Percentiles rank a stretch among this genome's conserved stretches.
phyloP scores from a whole-genome alignment of 441 rosid species.

The Daphne laureola region DNA sequence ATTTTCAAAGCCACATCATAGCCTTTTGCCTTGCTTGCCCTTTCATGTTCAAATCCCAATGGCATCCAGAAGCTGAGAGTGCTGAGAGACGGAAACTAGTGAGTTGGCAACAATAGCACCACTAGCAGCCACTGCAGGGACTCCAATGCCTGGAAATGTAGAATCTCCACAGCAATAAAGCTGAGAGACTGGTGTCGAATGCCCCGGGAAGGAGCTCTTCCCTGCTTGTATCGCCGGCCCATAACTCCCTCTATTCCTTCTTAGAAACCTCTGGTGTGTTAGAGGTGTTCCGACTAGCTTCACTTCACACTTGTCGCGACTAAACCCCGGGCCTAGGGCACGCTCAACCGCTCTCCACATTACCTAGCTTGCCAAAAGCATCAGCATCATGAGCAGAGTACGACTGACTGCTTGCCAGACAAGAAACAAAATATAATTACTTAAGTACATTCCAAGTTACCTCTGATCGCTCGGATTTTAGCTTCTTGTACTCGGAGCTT shows the following conservation, averaged over 20 bases:
- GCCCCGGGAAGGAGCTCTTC: slow-evolving; percentile 71
- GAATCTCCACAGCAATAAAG: slow-evolving; percentile 90
- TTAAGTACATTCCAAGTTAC: slow-evolving; percentile 19
- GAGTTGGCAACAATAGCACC: slow-evolving; percentile 67
- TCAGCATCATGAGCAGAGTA: not conserved
- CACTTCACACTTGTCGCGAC: slow-evolving; percentile 70
- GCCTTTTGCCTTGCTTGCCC: not conserved
- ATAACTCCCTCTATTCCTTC: slow-evolving; percentile 76
- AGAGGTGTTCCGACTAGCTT: slow-evolving; percentile 84
- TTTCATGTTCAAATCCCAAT: slow-evolving; percentile 31
- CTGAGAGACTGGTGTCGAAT: slow-evolving; percentile 70
- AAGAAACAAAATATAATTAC: not conserved
- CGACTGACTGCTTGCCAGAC: not conserved
- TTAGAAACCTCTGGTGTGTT: slow-evolving; percentile 70
- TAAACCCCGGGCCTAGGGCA: slow-evolving; percentile 66
- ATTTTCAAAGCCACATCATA: slow-evolving; percentile 4
- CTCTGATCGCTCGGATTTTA: slow-evolving; percentile 80
- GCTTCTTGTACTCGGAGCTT: slow-evolving; percentile 61
- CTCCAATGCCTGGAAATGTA: slow-evolving; percentile 89
- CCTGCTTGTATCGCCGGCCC: slow-evolving; percentile 89
- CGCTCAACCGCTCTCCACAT: slow-evolving; percentile 89
- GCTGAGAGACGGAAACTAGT: slow-evolving; percentile 36
- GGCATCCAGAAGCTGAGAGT: slow-evolving; percentile 46
- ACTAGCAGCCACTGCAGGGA: slow-evolving; percentile 94
- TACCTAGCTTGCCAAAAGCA: slow-evolving; percentile 34